Base-by-base conservation (phyloP, 2,329 filamentous ascomycete genomes). In the Paracoccidioides lutzii region DNA sequence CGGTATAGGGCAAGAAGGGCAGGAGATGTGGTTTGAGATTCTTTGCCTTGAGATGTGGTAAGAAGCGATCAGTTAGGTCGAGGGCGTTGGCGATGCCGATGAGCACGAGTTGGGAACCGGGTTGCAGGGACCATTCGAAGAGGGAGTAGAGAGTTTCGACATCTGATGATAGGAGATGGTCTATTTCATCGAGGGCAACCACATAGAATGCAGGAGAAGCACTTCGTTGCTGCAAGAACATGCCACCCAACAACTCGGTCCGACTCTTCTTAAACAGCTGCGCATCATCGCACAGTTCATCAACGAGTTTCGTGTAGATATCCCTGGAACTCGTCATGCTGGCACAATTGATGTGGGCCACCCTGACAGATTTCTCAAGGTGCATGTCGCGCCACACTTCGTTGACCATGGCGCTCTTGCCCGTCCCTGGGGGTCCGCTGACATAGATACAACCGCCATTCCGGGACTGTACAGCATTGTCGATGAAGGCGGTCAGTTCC, bases 11-110 rank as follows among this genome's bases (percentile, higher is more conserved):
- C 60, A 96, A 79, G 68, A 98, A 97, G 0, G 91, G 88, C 1
- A 98, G 80, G 2, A 97, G 79, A 50, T 87, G 83, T 2, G 93
- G 93, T 73, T 90, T 95, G 60, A 98, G 76, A 64, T 94, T 94
- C 64, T 90, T 88, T 22, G 90, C 84, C 75, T 97, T 97, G 59
- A 98, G 81, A 53, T 91, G 86, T 52, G 93, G 93, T 22, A 98
- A 78, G 63, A 96, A 95, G 8, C 93, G 87, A 67, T 97, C 93
- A 0, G 93, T 98, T 56, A 98, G 76, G 67, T 98, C 93, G 54
- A 98, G 78, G 3, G 93, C 93, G 66, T 98, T 98, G 63, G 93
- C 93, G 65, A 98, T 95, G 50, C 93, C 93, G 52, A 98, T 81
- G 15, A 98, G 76, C 40, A 93, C 76, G 4, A 98, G 82, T 22